Evolutionary conservation across 257 asterid genomes (phyloP), one percentile per base, ranked within the genome.

Genomic region (Apocynum venetum): DNA sequence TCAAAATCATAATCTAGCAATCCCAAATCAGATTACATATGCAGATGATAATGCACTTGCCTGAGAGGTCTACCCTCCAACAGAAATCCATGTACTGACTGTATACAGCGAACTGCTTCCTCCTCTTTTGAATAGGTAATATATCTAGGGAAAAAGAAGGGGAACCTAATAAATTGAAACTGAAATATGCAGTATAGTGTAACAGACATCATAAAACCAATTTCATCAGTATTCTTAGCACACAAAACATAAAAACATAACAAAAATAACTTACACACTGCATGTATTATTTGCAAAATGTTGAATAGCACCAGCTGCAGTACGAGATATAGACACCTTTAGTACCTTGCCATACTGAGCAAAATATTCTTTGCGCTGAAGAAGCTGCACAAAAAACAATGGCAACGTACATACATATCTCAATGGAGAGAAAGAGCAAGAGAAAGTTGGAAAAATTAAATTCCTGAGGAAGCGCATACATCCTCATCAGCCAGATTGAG

Each of bases 91-190:
- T 95, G 97, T 71, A 93, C 99, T 6, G 94, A 86, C 88, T 91
- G 99, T 81, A 95, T 95, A 82, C 99, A 93, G 9, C 97, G 93
- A 74, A 91, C 89, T 68, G 97, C 99, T 80, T 95, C 99, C 76
- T 93, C 98, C 86, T 91, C 99, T 79, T 90, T 93, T 75, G 93
- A 86, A 82, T 89, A 95, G 69, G 99, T 95, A 63, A 93, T 90
- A 89, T 95, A 93, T 87, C 99, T 95, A 80, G 55, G 60, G 74
- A 60, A 76, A 52, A 63, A 71, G 76, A 10, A 19, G 12, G 3
- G 1, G 60, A 44, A 63, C 59, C 6, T 9, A 64, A 78, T 64
- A 52, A 74, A 48, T 31, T 25, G 46, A 14, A 35, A 49, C 52
- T 19, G 9, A 63, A 31, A 13, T 49, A 19, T 36, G 31, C 43